Conservation (phyloP, 352 stramenopile species). For the Globisporangium perplexum region DNA sequence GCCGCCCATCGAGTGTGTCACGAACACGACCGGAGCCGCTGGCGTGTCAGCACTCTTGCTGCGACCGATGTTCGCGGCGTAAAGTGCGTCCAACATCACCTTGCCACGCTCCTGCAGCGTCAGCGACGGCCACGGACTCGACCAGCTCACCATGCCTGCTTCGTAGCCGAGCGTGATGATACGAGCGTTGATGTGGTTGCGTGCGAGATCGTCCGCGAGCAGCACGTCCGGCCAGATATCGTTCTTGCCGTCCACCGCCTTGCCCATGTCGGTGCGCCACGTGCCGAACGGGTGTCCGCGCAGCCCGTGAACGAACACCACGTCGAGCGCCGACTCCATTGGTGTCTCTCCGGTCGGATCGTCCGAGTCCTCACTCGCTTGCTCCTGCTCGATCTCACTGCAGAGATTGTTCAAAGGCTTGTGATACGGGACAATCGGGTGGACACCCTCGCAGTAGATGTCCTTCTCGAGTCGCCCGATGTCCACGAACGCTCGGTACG, state of each 20-base stretch:
- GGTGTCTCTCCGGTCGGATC: not conserved
- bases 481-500: conserved; percentile 42
- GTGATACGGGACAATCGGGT: conserved; percentile 54
- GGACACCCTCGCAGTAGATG: conserved; percentile 72
- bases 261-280: conserved; percentile 75
- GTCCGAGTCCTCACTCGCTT: not conserved
- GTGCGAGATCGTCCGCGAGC: conserved; percentile 49
- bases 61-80: conserved; percentile 58
- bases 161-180: conserved; percentile 79
- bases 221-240: conserved; percentile 76
- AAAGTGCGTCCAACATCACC: conserved; percentile 67
- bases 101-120: conserved; percentile 64
- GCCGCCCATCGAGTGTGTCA: conserved; percentile 86
- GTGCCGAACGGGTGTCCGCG: conserved; percentile 77
- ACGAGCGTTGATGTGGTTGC: conserved; percentile 33
- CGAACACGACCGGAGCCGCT: conserved; percentile 62
- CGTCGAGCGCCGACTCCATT: conserved; percentile 31
- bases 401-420: not conserved
- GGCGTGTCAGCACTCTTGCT: conserved; percentile 5
- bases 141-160: conserved; percentile 81
- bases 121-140: conserved; percentile 78
- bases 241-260: conserved; percentile 42
- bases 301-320: conserved; percentile 83
- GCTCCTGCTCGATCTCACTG: not conserved
- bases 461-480: conserved; percentile 26